Evolutionary conservation across 148 eudicot genomes (phyloP), one percentile per base, ranked within the genome.

Genomic region (Polygonum aviculare): DNA sequence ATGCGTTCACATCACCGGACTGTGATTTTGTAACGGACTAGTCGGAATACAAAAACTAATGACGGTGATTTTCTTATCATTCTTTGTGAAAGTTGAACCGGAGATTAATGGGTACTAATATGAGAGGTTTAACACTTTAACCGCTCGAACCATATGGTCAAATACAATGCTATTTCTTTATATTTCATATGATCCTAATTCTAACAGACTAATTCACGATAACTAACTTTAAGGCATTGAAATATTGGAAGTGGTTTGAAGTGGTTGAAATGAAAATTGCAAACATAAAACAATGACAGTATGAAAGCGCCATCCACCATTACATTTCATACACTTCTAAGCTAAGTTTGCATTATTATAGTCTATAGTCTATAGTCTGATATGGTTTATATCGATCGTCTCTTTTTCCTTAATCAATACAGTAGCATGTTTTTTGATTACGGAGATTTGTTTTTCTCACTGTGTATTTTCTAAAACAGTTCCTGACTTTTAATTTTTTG

Each of bases 261-360:
- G 71, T 16, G 6, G 18, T 65, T 65, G 71, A 65, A 12, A 62
- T 65, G 19, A 67, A 36, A 67, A 36, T 35, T 33, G 7, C 21
- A 67, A 14, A 67, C 3, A 67, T 15, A 26, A 67, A 67, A 38
- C 21, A 67, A 36, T 22, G 72, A 67, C 8, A 36, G 16, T 67
- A 21, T 36, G 38, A 67, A 21, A 44, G 40, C n/a, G 44, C 35
- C 15, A 12, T 54, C 71, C 71, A 36, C 41, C 71, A 5, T 62
- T 31, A 41, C 4, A 0, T 36, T 35, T 36, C 69, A 22, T 35
- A 67, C 40, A 67, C 72, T 67, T 67, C 72, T 35, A 67, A 67
- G 72, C 72, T 35, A 67, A 36, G 72, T 67, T 67, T 67, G 19
- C 45, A 67, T 67, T 36, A 67, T 67, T 67, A 67, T 67, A 67